Base-by-base conservation (phyloP, 1,284 basidiomycete species). In the Phellopilus nigrolimitatus region DNA sequence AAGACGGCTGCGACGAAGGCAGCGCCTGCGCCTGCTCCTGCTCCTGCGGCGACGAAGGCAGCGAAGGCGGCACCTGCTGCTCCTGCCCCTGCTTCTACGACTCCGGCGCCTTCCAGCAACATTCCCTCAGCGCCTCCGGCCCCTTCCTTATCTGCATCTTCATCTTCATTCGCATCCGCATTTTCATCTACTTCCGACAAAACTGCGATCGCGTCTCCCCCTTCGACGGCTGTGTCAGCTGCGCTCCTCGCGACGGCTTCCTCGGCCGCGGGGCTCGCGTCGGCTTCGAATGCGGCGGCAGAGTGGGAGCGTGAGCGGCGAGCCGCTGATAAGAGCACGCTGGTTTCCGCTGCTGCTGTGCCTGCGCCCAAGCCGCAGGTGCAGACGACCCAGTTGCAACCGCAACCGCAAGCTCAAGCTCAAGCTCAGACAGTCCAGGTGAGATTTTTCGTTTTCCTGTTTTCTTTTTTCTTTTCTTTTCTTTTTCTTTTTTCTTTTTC, bases 261-360 rank as follows among this genome's bases (percentile, higher is more conserved):
- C 31, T 7, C 31, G 31, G n/a, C 31, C n/a, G n/a, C 31, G 31
- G 31, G 10, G 2, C n/a, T n/a, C 3, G 31, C n/a, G 10, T 33
- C 31, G 31, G 39, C 48, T 8, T 50, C 48, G 4, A 40, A 50
- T 13, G 48, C 48, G 8, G 48, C 48, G 12, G 48, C 48, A 6
- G 48, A 50, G 39, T 31, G 39, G 27, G 39, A 50, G 17, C 38
- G 48, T 12, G 48, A 50, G 39, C 48, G 48, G 15, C 19, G 33
- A 10, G 37, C 37, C 15, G 36, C 33, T 9, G 48, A 50, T 28
- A 50, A 50, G 28, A 40, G 22, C 15, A 19, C 15, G 13, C 36
- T 41, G 13, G 17, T 41, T 10, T 21, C 21, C 39, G 39, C 39
- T 33, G 10, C 31, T 2, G 10, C 31, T 3, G n/a, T 3, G 3